Conservation (phyloP, 768 basidiomycete species). For the Tylopilus felleus region DNA sequence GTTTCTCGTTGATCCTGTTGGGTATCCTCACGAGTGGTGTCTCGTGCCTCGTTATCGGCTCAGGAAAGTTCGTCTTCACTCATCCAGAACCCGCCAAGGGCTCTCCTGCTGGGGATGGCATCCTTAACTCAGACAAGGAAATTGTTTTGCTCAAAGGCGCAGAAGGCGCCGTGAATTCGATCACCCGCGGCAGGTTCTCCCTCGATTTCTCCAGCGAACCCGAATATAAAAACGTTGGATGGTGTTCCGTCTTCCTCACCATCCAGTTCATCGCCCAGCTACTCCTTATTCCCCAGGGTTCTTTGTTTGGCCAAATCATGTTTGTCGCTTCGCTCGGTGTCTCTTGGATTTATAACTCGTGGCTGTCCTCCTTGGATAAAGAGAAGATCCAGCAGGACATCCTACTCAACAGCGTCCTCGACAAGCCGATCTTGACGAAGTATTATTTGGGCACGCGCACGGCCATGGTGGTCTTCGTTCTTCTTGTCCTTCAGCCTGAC, state of each 20-base stretch:
- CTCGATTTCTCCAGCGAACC: conserved; percentile 21
- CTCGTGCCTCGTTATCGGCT: conserved; percentile 33
- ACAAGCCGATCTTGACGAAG: conserved; percentile 22
- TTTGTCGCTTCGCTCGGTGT: conserved; percentile 33
- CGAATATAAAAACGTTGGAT: conserved; percentile 27
- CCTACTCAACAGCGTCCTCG: conserved; percentile 23
- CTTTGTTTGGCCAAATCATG: conserved; percentile 35
- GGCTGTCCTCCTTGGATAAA: conserved; percentile 37
- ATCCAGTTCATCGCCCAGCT: conserved; percentile 35
- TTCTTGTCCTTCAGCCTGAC: conserved; percentile 20
- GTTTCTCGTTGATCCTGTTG: conserved; percentile 34
- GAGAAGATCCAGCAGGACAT: conserved; percentile 27
- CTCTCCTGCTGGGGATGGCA: conserved; percentile 29
- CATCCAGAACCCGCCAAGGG: conserved; percentile 24
- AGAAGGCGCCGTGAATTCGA: conserved; percentile 28
- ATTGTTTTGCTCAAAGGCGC: conserved; percentile 27
- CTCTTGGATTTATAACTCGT: conserved; percentile 37
- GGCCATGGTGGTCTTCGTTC: conserved; percentile 22
- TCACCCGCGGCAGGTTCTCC: conserved; percentile 31
- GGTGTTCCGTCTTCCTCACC: conserved; percentile 31
- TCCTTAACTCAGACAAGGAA: conserved; percentile 21
- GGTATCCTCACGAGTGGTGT: conserved; percentile 32
- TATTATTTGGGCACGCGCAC: conserved; percentile 28
- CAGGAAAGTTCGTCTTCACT: conserved; percentile 25
- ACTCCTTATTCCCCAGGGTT: conserved; percentile 33